phyloP scores from a whole-genome alignment of 1,284 basidiomycete species.

The Fomitopsis pinicola region DNA sequence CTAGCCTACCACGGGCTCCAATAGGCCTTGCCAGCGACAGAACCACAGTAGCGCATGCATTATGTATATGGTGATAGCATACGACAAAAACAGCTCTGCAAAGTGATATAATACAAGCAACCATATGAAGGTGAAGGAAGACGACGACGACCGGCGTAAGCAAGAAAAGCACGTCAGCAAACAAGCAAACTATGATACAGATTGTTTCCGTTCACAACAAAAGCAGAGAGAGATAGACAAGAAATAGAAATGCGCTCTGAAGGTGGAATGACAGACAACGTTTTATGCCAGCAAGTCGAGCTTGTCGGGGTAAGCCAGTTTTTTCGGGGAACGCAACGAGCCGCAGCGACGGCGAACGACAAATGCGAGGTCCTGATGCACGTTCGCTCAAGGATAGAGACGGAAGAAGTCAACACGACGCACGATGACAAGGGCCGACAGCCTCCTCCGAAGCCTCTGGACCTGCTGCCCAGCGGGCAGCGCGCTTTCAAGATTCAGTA shows the following conservation, averaged over 20 bases:
- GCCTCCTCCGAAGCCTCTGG: background rate
- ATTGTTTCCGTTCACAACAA: background rate
- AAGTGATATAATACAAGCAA: background rate
- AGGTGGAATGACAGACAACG: background rate
- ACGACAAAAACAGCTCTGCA: background rate
- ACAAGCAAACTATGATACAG: background rate
- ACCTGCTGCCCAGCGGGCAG: background rate
- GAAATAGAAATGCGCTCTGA: background rate
- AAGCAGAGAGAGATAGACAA: background rate
- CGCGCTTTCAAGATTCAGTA: background rate
- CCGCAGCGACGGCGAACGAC: background rate
- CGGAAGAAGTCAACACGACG: background rate
- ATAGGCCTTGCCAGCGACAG: no score
- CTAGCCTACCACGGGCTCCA: no score
- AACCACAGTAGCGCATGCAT: background rate
- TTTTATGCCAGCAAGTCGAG: background rate
- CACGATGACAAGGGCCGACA: background rate
- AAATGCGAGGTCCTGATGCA: background rate
- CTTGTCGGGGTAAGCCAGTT: background rate
- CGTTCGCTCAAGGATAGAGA: background rate
- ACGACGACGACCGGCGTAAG: background rate
- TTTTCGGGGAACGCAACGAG: background rate
- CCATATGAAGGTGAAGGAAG: background rate
- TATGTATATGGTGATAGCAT: background rate
- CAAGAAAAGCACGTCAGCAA: background rate